These are phyloP conservation scores for Tylopilus sp. DNA, from an alignment of 768 basidiomycete genomes.

Conservation along the genomic window DNA sequence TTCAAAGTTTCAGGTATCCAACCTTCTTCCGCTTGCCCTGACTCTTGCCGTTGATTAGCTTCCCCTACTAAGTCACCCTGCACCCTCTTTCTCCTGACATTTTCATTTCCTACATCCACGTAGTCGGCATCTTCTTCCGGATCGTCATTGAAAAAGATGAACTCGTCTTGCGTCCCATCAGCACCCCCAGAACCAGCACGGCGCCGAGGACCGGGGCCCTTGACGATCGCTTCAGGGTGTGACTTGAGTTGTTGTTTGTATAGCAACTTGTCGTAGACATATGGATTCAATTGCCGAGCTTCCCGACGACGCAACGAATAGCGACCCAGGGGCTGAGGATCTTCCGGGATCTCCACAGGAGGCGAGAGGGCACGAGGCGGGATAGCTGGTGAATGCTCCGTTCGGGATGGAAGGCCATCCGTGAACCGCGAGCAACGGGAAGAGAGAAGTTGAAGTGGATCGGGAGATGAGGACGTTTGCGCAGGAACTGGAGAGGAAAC, in stretches of 20 bases:
- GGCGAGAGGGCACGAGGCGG: not conserved
- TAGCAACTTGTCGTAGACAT: constrained; percentile 47
- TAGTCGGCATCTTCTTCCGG: constrained; percentile 28
- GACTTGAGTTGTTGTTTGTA: constrained; percentile 51
- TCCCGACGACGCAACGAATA: constrained; percentile 58
- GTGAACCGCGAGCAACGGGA: constrained; percentile 1
- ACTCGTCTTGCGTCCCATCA: constrained; percentile 33
- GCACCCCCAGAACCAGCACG: constrained; percentile 24
- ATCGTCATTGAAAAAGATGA: constrained; percentile 21
- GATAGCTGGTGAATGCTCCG: constrained; percentile 1
- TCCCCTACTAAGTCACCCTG: not conserved
- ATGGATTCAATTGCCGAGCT: constrained; percentile 59
- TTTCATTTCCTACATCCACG: constrained; percentile 12
- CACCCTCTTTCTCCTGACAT: constrained; percentile 8
- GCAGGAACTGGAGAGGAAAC: constrained; percentile 11
- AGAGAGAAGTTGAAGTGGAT: constrained; percentile 20
- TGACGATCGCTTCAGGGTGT: constrained; percentile 69
- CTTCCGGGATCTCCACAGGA: constrained; percentile 13
- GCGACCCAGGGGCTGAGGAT: constrained; percentile 27
- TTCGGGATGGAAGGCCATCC: not conserved
- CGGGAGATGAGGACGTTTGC: constrained; percentile 18
- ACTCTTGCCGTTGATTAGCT: not conserved
- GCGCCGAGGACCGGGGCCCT: constrained; percentile 37
- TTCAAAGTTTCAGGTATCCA: constrained; percentile 38
- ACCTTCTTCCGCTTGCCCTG: constrained; percentile 3